Percentiles rank a stretch among this genome's conserved stretches.
Conservation (phyloP, 2,329 filamentous ascomycete genomes). For the Ascocoryne sarcoides region DNA sequence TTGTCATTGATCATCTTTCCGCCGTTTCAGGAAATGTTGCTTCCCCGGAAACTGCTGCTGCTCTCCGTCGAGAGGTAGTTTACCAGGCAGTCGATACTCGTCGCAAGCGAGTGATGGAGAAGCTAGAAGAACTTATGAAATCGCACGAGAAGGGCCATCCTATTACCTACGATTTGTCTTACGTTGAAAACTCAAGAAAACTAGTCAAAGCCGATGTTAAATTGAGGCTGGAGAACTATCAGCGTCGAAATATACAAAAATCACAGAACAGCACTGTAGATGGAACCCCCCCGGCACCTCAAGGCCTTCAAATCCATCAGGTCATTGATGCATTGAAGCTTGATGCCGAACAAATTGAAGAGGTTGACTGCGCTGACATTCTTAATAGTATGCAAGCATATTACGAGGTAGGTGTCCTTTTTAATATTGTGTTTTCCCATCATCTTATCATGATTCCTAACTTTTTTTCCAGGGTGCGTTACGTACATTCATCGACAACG, state of each 20-base stretch:
- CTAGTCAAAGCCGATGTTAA: neutral
- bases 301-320: neutral
- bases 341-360: neutral
- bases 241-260: neutral
- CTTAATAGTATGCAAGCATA: neutral
- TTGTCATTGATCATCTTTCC: slow-evolving; percentile 29
- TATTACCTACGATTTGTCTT: slow-evolving; percentile 30
- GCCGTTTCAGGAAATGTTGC: slow-evolving; percentile 17
- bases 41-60: slow-evolving; percentile 30
- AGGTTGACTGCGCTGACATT: neutral
- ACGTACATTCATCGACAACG: neutral
- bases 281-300: neutral
- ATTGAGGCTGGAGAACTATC: neutral
- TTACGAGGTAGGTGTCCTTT: neutral
- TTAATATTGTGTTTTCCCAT: neutral
- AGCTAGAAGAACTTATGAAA: slow-evolving; percentile 37
- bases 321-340: neutral
- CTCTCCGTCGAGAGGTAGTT: slow-evolving; percentile 32
- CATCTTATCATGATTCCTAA: neutral
- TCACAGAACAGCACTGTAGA: neutral
- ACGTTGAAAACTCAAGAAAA: neutral
- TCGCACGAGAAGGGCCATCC: slow-evolving; percentile 34
- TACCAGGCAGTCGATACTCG: slow-evolving; percentile 30
- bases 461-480: neutral
- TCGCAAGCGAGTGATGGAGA: slow-evolving; percentile 6